Percentiles rank a stretch among this genome's conserved stretches.
phyloP scores from a whole-genome alignment of 2,329 filamentous ascomycete species.

The Aspergillus ochraceus region DNA sequence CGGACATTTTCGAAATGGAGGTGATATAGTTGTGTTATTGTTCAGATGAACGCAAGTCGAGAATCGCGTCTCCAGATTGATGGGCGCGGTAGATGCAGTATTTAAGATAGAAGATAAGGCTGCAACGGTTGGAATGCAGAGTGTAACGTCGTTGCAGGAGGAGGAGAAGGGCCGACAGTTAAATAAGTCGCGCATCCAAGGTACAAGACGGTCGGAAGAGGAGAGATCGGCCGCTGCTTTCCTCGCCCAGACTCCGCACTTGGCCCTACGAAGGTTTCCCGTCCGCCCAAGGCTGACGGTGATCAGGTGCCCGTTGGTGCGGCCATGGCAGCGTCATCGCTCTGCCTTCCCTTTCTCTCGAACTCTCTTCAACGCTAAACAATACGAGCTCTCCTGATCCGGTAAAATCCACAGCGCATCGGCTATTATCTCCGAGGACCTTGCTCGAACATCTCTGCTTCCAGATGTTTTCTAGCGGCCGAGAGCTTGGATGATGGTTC shows the following conservation, averaged over 20 bases:
- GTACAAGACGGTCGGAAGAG: no score
- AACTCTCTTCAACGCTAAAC: not conserved
- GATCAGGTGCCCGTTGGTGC: not conserved
- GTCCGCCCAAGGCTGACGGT: not conserved
- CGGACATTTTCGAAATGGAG: constrained; percentile 25
- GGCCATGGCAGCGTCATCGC: not conserved
- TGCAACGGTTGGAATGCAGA: not conserved
- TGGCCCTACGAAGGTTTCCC: not conserved
- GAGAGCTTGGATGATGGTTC: not conserved
- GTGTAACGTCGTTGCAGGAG: not conserved
- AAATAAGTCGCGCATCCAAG: not conserved
- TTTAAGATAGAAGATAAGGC: not conserved
- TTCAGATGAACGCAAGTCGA: not conserved
- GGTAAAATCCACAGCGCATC: not conserved
- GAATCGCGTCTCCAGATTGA: not conserved
- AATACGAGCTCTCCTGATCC: not conserved
- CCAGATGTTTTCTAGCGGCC: constrained; percentile 11
- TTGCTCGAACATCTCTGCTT: constrained; percentile 5
- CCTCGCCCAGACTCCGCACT: not conserved
- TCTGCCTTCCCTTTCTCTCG: not conserved
- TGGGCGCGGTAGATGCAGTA: not conserved
- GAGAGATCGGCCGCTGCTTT: not conserved
- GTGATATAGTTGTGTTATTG: not conserved
- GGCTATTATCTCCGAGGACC: not conserved
- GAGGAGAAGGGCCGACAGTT: not conserved